phyloP scores from a whole-genome alignment of 257 asterid species.

The Primulina huaijiensis region DNA sequence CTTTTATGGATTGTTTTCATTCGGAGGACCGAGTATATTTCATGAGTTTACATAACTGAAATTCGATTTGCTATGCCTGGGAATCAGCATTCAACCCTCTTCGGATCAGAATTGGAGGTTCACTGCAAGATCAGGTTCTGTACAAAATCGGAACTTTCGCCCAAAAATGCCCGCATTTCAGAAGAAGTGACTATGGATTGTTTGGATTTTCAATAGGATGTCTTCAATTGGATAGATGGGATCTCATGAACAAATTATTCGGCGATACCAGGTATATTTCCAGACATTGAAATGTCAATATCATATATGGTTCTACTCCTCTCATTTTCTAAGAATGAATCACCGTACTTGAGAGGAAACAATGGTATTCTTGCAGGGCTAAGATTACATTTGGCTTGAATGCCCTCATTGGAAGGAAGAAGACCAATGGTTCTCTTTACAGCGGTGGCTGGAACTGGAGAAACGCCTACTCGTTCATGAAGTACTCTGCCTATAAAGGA shows the following conservation, averaged over 20 bases:
- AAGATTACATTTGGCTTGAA: constrained; percentile 65
- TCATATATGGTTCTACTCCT: not conserved
- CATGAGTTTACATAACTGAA: not conserved
- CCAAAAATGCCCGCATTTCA: constrained; percentile 52
- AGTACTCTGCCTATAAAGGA: constrained; percentile 56
- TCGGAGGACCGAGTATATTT: not conserved
- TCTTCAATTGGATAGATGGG: constrained; percentile 70
- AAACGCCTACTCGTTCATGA: constrained; percentile 62
- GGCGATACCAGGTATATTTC: constrained; percentile 50
- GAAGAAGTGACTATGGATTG: constrained; percentile 26
- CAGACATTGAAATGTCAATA: not conserved
- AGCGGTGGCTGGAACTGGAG: constrained; percentile 58
- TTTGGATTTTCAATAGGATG: constrained; percentile 69
- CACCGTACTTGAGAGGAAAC: not conserved
- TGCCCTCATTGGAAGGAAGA: constrained; percentile 59
- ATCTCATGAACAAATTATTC: constrained; percentile 50
- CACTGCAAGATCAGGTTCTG: constrained; percentile 65
- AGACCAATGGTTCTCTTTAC: constrained; percentile 34
- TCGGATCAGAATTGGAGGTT: constrained; percentile 71
- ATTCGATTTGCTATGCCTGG: not conserved
- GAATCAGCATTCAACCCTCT: constrained; percentile 55
- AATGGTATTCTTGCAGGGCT: constrained; percentile 39
- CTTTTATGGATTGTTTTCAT: not conserved
- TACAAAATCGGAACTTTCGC: constrained; percentile 46
- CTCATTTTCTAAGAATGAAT: not conserved